A percentile compares a stretch with the other conserved stretches of the same genome.
Conservation (phyloP, 1,139 yeast genomes). For the Dujonia santamariae region DNA sequence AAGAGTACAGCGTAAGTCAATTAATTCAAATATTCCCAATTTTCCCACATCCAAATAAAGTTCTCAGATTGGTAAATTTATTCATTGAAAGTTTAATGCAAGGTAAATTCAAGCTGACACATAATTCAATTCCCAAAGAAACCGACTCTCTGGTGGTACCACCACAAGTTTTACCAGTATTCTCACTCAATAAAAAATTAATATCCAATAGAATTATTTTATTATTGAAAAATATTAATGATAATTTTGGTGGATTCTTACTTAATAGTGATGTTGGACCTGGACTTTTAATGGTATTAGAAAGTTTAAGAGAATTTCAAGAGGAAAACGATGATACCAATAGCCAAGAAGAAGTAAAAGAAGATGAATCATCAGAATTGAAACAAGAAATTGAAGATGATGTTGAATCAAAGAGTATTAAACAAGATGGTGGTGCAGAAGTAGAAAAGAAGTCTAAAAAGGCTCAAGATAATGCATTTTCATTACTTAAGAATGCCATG, state of each 20-base stretch:
- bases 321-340: slow-evolving; percentile 7
- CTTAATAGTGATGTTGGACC: slow-evolving; percentile 42
- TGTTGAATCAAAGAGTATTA: slow-evolving; percentile 7
- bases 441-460: slow-evolving; percentile 14
- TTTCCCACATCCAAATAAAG: slow-evolving; percentile 55
- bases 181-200: slow-evolving; percentile 18
- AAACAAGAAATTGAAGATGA: slow-evolving; percentile 5
- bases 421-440: neutral
- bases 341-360: neutral
- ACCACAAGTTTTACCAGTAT: neutral
- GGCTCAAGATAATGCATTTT: slow-evolving; percentile 13
- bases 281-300: slow-evolving; percentile 29
- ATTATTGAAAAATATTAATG: slow-evolving; percentile 29
- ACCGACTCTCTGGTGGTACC: neutral
- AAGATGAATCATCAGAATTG: slow-evolving; percentile 4
- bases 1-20: slow-evolving; percentile 27
- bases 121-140: neutral
- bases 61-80: slow-evolving; percentile 37
- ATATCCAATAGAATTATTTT: slow-evolving; percentile 33
- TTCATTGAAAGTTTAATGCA: slow-evolving; percentile 21
- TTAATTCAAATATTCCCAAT: slow-evolving; percentile 62
- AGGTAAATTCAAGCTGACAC: neutral
- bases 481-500: slow-evolving; percentile 24
- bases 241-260: slow-evolving; percentile 38
- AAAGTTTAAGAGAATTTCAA: slow-evolving; percentile 15